phyloP scores from a whole-genome alignment of 148 eudicot species.

The Rhododendron vialii region DNA sequence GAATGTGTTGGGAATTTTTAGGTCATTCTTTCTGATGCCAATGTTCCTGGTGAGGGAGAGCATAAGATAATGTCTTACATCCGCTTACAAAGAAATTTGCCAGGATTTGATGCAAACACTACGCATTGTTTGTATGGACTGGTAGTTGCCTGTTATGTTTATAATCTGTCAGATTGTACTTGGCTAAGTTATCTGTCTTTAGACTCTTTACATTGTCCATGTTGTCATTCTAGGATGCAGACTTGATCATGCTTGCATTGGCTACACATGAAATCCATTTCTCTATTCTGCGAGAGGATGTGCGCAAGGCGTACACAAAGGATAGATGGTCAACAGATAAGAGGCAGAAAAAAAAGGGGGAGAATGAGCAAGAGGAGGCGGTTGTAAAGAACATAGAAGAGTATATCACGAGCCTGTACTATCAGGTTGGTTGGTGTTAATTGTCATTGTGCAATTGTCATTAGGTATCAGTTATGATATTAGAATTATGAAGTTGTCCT shows the following conservation, averaged over 20 bases:
- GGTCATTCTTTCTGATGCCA: conserved; percentile 43
- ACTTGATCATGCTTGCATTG: conserved; percentile 38
- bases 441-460: not conserved
- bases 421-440: conserved; percentile 15
- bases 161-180: not conserved
- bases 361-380: not conserved
- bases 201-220: not conserved
- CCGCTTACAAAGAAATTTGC: conserved; percentile 37
- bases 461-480: not conserved
- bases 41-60: conserved; percentile 45
- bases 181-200: not conserved
- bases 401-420: conserved; percentile 8
- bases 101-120: conserved; percentile 37
- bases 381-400: conserved; percentile 7
- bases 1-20: conserved; percentile 1
- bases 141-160: conserved; percentile 11
- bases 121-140: conserved; percentile 35
- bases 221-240: conserved; percentile 32
- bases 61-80: conserved; percentile 41
- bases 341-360: not conserved
- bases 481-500: not conserved
- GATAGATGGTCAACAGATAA: not conserved
- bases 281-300: conserved; percentile 35
- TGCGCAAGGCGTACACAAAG: not conserved
- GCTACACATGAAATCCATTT: conserved; percentile 36